Evolutionary conservation across 192 early-diverging fungal species (phyloP), one percentile per base, ranked within the genome.

Genomic region (Pilaira anomala): DNA sequence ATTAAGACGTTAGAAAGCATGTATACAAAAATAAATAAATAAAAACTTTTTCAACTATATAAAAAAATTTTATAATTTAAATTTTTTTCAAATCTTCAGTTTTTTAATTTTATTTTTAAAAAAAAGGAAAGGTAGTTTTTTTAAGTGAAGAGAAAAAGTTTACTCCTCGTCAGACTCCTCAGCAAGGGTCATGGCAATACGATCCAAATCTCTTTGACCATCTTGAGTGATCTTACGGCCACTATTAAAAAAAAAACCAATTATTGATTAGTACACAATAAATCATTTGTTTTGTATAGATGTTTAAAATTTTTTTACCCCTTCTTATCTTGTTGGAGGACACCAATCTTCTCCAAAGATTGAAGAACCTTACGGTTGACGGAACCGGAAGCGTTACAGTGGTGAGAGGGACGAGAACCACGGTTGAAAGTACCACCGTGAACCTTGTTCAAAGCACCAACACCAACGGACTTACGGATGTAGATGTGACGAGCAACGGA

Each of bases 201-300:
- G 93, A 84, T 99, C 97, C 76, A 99, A 87, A 83, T 98, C 96
- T 84, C 96, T 95, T 83, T 94, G 96, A 58, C 97, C 97, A 71
- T 92, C 91, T 60, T 87, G 85, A 77, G 96, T 89, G 83, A 99
- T 95, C 76, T 81, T 85, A 78, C 97, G 93, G 66, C 97, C 97
- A 85, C 93, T 89, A 65, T 58, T n/a, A 9, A 12, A 19, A 41
- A 49, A 11, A 59, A n/a, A n/a, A n/a, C n/a, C n/a, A n/a, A n/a
- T n/a, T n/a, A n/a, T 11, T 13, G 36, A 14, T 29, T 24, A 24
- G n/a, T 44, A 25, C 11, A 28, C 48, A 39, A 16, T 16, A 28
- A 7, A 11, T 39, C 16, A 13, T 7, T 40, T 22, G 0, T 12
- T 33, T n/a, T 7, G 3, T n/a, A n/a, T n/a, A 18, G 36, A 42